Percentiles rank a stretch among this genome's conserved stretches.
phyloP scores from a whole-genome alignment of 106 monocot genomes.

The Phalaenopsis equestris region DNA sequence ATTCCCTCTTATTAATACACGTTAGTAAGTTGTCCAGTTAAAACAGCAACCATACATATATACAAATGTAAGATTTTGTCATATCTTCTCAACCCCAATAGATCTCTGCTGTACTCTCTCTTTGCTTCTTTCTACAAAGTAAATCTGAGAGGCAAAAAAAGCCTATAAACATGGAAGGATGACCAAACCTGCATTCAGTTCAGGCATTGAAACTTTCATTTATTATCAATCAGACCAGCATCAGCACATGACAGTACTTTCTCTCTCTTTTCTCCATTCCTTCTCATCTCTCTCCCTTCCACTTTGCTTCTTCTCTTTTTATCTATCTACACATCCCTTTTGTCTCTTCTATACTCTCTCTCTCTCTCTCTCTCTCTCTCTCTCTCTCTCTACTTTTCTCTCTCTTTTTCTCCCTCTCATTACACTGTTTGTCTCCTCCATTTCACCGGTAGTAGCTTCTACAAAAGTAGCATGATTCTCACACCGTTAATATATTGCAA shows the following conservation, averaged over 20 bases:
- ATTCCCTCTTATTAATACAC: background rate
- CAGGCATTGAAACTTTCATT: conserved; percentile 5
- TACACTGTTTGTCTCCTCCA: no score
- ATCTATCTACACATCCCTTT: background rate
- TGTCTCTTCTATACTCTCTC: background rate
- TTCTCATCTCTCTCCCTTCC: background rate
- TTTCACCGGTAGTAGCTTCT: no score
- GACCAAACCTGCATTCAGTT: background rate
- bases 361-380: conserved; percentile 10
- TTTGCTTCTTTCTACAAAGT: background rate
- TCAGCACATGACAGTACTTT: conserved; percentile 18
- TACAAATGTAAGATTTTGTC: background rate
- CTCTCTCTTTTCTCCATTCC: background rate
- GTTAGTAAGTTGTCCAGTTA: background rate
- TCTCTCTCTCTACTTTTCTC: background rate
- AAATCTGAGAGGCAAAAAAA: background rate
- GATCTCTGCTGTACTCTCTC: background rate
- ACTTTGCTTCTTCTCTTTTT: conserved; percentile 6
- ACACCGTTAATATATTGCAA: no score
- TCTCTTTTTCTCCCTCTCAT: no score
- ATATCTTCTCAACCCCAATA: background rate
- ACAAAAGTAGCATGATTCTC: no score
- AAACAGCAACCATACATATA: background rate
- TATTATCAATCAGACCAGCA: conserved; percentile 12
- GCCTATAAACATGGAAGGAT: background rate